Evolutionary conservation across 2,329 filamentous ascomycete species (phyloP), one percentile per base, ranked within the genome.

Genomic region (Colletotrichum noveboracense): DNA sequence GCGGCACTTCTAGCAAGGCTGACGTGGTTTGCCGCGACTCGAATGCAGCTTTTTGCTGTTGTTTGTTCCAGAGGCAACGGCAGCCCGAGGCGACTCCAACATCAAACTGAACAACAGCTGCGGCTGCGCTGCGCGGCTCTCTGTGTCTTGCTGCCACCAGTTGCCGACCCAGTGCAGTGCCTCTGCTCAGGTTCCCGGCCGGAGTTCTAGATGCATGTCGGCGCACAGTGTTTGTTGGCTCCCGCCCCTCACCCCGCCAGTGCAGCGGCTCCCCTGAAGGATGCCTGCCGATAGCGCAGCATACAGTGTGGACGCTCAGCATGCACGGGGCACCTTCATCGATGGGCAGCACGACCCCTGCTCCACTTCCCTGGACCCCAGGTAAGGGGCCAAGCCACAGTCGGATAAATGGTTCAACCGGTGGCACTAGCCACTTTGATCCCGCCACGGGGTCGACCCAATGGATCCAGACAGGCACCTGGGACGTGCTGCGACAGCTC

Each of bases 401-500:
- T 43, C 66, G 66, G 66, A 68, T 21, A 3, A 60, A 68, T 3
- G 4, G 32, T 21, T 43, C 4, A 21, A 9, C 61, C 61, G 61
- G 6, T 3, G 1, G 2, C 21, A 28, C 55, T 5, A 64, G 24
- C 61, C 21, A 43, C 32, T 4, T 26, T 10, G 36, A 43, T 38
- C 61, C 13, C 28, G 30, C 26, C 58, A 61, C 58, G 30, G 61
- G 30, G 61, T 21, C 30, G 13, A 26, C 26, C 61, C 61, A 64
- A 60, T 58, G 66, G 52, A 48, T 43, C 58, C 38, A n/a, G 67
- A n/a, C 55, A 24, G 36, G 67, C 24, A 34, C 48, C 56, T 62
- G 56, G 67, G 56, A 70, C 67, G 56, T 70, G 36, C 67, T 62
- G 56, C 67, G 56, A 38, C 67, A 70, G 67, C 67, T 70, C 43